Conservation (phyloP, 2,329 filamentous ascomycete genomes). For the Cordyceps militaris region DNA sequence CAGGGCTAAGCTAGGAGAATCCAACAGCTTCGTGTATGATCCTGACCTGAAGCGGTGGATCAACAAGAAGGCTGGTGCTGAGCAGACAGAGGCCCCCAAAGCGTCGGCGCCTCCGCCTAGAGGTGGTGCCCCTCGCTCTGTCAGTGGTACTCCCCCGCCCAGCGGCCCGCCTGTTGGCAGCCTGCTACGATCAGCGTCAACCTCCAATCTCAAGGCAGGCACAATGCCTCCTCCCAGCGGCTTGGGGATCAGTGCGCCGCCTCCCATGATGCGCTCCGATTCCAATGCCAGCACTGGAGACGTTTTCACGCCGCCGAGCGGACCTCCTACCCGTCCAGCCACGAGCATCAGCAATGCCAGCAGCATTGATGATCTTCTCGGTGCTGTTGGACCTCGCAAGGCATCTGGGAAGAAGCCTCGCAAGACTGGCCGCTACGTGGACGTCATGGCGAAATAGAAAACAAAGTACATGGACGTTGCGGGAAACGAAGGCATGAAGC, state of each 20-base stretch:
- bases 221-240: constrained; percentile 27
- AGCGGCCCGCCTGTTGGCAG: constrained; percentile 26
- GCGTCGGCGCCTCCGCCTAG: constrained; percentile 76
- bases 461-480: background rate
- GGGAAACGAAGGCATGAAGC: background rate
- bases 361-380: constrained; percentile 88
- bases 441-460: constrained; percentile 76
- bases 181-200: constrained; percentile 22
- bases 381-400: constrained; percentile 64
- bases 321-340: constrained; percentile 61
- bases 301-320: constrained; percentile 27
- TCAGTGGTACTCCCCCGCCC: constrained; percentile 46
- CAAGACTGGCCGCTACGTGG: constrained; percentile 84
- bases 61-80: constrained; percentile 81
- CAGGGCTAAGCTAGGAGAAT: constrained; percentile 86
- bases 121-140: constrained; percentile 47
- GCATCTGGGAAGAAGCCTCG: constrained; percentile 60
- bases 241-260: constrained; percentile 30
- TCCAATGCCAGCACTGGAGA: constrained; percentile 38
- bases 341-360: constrained; percentile 88
- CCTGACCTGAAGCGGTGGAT: constrained; percentile 96
- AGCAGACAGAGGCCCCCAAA: constrained; percentile 50
- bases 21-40: constrained; percentile 89
- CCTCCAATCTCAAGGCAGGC: constrained; percentile 22
- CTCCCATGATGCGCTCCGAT: constrained; percentile 40